Evolutionary conservation across 352 stramenopile species (phyloP).

Genomic region (Phytophthora uliginosa): DNA sequence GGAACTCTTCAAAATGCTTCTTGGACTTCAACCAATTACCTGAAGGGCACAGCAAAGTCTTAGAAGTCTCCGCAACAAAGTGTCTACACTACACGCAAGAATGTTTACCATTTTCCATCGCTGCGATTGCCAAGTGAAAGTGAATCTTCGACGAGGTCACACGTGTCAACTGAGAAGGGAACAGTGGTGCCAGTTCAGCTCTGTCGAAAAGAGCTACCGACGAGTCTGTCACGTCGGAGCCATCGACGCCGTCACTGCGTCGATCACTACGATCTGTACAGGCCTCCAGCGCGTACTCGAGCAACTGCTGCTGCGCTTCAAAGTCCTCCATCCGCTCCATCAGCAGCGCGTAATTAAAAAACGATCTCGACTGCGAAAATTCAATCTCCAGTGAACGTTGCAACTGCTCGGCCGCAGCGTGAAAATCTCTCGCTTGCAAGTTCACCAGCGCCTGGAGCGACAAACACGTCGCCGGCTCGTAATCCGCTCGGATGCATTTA

Average conservation of each 20-base stretch:
- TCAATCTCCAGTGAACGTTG: conserved; percentile 73
- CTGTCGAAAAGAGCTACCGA: conserved; percentile 34
- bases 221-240: neutral
- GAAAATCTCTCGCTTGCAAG: conserved; percentile 44
- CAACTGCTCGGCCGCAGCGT: conserved; percentile 55
- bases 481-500: conserved; percentile 58
- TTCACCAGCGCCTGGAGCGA: conserved; percentile 62
- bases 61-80: neutral
- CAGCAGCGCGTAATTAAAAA: conserved; percentile 82
- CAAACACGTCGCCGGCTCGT: conserved; percentile 55
- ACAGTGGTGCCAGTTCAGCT: conserved; percentile 14
- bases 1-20: conserved; percentile 47
- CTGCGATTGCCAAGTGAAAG: conserved; percentile 43
- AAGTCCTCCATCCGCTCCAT: conserved; percentile 59
- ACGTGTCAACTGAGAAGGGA: conserved; percentile 27
- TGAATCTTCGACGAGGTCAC: conserved; percentile 33
- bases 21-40: conserved; percentile 51
- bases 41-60: conserved; percentile 11
- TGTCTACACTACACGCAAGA: neutral
- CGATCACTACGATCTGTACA: neutral
- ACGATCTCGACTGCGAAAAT: conserved; percentile 44
- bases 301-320: conserved; percentile 67
- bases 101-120: conserved; percentile 58
- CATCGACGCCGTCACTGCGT: neutral
- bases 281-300: conserved; percentile 52